phyloP scores from a whole-genome alignment of 352 stramenopile species.

The Peronospora belbahrii region DNA sequence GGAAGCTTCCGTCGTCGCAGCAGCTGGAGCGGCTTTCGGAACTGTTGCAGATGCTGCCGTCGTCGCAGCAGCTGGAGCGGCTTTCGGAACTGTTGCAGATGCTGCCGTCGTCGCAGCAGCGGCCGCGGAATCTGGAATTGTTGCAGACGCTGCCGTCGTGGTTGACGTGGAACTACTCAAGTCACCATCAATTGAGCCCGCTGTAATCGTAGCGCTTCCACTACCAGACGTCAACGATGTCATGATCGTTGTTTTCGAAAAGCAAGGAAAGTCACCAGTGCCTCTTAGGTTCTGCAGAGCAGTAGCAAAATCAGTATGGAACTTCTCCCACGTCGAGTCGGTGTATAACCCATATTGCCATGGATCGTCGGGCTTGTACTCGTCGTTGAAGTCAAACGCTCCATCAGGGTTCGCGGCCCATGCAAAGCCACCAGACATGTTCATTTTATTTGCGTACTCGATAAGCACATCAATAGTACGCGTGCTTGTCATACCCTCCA shows the following conservation, averaged over 20 bases:
- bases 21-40: too few relatives aligned
- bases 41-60: conserved; percentile 14
- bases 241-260: conserved; percentile 30
- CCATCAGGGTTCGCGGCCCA: conserved; percentile 78
- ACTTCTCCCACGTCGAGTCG: conserved; percentile 51
- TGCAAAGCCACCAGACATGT: conserved; percentile 70
- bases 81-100: too few relatives aligned
- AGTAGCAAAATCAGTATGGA: conserved; percentile 65
- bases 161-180: conserved; percentile 10
- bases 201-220: conserved; percentile 19
- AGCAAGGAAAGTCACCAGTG: conserved; percentile 68
- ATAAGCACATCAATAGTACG: conserved; percentile 69
- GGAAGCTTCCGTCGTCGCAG: conserved; percentile 2
- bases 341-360: conserved; percentile 73
- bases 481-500: conserved; percentile 55
- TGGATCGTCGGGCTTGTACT: conserved; percentile 45
- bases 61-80: conserved; percentile 9
- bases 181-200: conserved; percentile 17
- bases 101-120: conserved; percentile 4
- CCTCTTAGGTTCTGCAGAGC: conserved; percentile 58
- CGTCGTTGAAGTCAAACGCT: conserved; percentile 70
- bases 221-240: conserved; percentile 25
- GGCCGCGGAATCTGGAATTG: too few relatives aligned
- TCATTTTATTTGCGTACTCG: conserved; percentile 49
- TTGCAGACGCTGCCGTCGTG: neutral